phyloP scores from a whole-genome alignment of 2,329 filamentous ascomycete species.

The Tolypocladium ovalisporum region DNA sequence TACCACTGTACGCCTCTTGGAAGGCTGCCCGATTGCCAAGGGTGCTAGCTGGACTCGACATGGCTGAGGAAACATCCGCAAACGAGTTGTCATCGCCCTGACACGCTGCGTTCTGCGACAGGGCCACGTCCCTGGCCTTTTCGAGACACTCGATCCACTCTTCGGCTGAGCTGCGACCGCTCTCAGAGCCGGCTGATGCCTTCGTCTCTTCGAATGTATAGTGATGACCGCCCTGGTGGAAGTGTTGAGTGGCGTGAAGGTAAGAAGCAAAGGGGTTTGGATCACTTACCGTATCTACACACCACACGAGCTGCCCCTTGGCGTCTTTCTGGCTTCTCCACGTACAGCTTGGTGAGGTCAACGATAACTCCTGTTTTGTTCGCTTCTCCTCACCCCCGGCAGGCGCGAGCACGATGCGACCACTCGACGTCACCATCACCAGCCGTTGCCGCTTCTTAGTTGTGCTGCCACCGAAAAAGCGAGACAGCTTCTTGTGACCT shows the following conservation, averaged over 20 bases:
- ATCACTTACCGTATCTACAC: slow-evolving; percentile 77
- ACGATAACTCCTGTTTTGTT: slow-evolving; percentile 81
- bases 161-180: slow-evolving; percentile 59
- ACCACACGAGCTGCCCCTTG: slow-evolving; percentile 84
- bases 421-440: slow-evolving; percentile 90
- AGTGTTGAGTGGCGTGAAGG: slow-evolving; percentile 12
- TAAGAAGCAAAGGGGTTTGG: not conserved
- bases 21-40: slow-evolving; percentile 48
- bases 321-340: slow-evolving; percentile 74
- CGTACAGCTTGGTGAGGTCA: slow-evolving; percentile 61
- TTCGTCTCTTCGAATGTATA: slow-evolving; percentile 93
- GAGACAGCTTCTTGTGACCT: slow-evolving; percentile 76
- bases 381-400: slow-evolving; percentile 94
- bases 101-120: slow-evolving; percentile 58
- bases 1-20: slow-evolving; percentile 35
- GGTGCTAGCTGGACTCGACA: slow-evolving; percentile 71
- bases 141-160: slow-evolving; percentile 92
- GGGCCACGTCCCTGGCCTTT: slow-evolving; percentile 72
- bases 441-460: slow-evolving; percentile 88
- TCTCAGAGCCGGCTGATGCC: slow-evolving; percentile 45
- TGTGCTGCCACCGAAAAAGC: slow-evolving; percentile 85
- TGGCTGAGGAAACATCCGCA: slow-evolving; percentile 55
- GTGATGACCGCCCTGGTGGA: slow-evolving; percentile 68
- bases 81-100: slow-evolving; percentile 60
- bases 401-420: slow-evolving; percentile 78